Conservation (phyloP, 139 green algal genomes). For the Micractinium conductrix region DNA sequence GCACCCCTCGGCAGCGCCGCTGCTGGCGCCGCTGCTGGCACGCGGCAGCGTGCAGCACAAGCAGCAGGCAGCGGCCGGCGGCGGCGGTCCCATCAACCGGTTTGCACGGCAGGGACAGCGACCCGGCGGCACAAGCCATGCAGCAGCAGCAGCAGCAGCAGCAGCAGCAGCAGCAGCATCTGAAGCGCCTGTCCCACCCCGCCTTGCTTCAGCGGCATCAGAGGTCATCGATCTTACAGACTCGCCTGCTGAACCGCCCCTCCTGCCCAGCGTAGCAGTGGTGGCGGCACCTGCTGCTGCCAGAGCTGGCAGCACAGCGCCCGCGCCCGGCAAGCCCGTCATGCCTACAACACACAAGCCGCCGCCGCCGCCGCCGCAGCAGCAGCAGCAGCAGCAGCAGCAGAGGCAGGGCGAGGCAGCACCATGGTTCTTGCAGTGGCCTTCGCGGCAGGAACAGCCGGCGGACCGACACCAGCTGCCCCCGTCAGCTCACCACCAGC, state of each 20-base stretch:
- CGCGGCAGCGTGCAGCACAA: not conserved
- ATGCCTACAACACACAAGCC: not conserved
- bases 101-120: not conserved
- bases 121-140: not conserved
- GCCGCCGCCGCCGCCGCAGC: not conserved
- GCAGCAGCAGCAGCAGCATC: not conserved
- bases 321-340: no score
- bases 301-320: no score
- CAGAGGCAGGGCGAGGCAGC: not conserved
- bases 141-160: not conserved
- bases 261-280: no score
- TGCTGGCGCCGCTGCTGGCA: constrained; percentile 19
- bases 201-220: not conserved
- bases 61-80: not conserved
- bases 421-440: constrained; percentile 21
- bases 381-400: not conserved
- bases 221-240: constrained; percentile 10
- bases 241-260: not conserved
- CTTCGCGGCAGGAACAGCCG: constrained; percentile 17
- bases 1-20: not conserved
- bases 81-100: not conserved
- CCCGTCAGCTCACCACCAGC: not conserved
- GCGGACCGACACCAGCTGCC: not conserved
- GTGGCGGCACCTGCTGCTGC: no score
- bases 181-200: not conserved